Evolutionary conservation across 2,329 filamentous ascomycete species (phyloP).

Genomic region (Colletotrichum liriopes): DNA sequence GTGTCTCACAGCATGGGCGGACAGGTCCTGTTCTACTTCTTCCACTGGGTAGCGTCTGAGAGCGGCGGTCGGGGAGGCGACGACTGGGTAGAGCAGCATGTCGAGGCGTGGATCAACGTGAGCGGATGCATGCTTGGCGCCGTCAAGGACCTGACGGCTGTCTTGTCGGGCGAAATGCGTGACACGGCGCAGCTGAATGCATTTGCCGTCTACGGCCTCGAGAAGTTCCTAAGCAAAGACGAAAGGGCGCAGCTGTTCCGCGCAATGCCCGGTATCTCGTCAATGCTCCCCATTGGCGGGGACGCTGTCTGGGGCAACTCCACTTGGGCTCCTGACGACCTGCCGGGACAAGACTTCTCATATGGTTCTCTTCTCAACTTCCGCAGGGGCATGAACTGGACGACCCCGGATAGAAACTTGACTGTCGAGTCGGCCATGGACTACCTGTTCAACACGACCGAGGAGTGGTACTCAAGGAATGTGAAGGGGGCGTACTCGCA

Average conservation of each 20-base stretch:
- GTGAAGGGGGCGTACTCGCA: conserved; percentile 86
- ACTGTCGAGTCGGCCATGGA: conserved; percentile 84
- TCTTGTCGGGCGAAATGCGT: conserved; percentile 97
- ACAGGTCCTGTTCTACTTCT: conserved; percentile 90
- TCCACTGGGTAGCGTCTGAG: conserved; percentile 82
- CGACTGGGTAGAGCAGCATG: conserved; percentile 89
- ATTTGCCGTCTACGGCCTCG: conserved; percentile 95
- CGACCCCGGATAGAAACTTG: conserved; percentile 80
- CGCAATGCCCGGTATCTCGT: conserved; percentile 96
- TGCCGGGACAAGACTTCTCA: conserved; percentile 78
- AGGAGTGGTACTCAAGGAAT: conserved; percentile 87
- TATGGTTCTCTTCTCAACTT: conserved; percentile 92
- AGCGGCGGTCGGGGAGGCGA: conserved; percentile 86
- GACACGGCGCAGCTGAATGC: conserved; percentile 97
- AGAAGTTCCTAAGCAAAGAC: conserved; percentile 92
- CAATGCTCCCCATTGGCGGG: conserved; percentile 96
- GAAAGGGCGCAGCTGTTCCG: conserved; percentile 95
- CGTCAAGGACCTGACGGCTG: conserved; percentile 89
- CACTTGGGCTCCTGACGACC: conserved; percentile 90
- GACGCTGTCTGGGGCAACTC: conserved; percentile 95
- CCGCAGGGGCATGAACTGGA: conserved; percentile 74
- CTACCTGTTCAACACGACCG: conserved; percentile 84
- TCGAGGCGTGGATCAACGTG: conserved; percentile 98
- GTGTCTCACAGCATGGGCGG: conserved; percentile 98
- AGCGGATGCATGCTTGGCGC: conserved; percentile 98